phyloP scores from a whole-genome alignment of 2,329 filamentous ascomycete genomes.

The Pseudovirgaria hyperparasitica region DNA sequence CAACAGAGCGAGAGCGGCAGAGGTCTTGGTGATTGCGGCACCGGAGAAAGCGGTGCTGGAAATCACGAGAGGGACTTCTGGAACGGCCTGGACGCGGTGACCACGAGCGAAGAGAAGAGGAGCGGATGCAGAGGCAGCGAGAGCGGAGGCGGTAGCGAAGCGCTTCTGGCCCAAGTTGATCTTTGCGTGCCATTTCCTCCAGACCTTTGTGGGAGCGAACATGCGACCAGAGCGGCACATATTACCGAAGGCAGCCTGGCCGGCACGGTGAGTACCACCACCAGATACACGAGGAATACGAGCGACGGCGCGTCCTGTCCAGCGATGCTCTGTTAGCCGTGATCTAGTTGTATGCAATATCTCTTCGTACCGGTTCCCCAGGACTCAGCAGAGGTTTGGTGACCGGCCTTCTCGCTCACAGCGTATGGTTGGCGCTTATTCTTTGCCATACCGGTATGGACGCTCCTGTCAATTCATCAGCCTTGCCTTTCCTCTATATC shows the following conservation, averaged over 20 bases:
- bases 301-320: conserved; percentile 86
- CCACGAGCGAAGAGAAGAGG: conserved; percentile 93
- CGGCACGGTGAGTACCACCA: conserved; percentile 99
- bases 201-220: conserved; percentile 99
- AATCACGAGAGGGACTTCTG: conserved; percentile 94
- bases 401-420: conserved; percentile 99
- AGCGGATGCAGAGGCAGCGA: conserved; percentile 90
- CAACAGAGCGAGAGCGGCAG: conserved; percentile 73
- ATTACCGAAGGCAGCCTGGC: conserved; percentile 99
- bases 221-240: conserved; percentile 99
- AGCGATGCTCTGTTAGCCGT: conserved; percentile 6
- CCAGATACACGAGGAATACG: conserved; percentile 99
- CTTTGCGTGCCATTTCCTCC: conserved; percentile 99
- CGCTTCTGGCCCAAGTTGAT: conserved; percentile 99
- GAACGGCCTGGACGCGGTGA: conserved; percentile 82
- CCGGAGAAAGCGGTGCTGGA: conserved; percentile 80
- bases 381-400: conserved; percentile 99
- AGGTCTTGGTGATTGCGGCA: conserved; percentile 74
- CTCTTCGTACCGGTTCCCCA: conserved; percentile 76
- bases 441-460: conserved; percentile 99
- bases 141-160: conserved; percentile 93
- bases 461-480: conserved; percentile 38
- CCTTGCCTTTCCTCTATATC: conserved; percentile 6
- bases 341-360: conserved; percentile 1
- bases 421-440: conserved; percentile 99